Conservation (phyloP, 257 asterid genomes). For the Solanum piurae region DNA sequence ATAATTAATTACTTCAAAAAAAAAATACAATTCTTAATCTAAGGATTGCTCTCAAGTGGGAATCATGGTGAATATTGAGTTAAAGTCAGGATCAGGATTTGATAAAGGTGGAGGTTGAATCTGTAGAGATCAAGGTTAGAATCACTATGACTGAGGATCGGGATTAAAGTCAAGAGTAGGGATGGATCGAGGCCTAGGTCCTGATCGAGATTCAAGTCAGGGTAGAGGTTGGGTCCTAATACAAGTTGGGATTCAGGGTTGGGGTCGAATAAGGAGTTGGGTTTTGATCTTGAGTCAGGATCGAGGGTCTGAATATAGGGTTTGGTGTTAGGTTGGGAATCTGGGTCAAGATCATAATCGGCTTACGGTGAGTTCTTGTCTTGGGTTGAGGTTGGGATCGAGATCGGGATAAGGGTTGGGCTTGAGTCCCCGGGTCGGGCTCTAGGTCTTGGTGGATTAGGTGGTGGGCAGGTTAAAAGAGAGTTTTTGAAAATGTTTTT, state of each 20-base stretch:
- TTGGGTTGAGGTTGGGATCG: neutral
- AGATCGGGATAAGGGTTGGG: neutral
- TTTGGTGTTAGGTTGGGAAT: neutral
- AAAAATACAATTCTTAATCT: too few species aligned
- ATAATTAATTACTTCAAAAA: too few species aligned
- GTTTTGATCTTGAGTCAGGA: neutral
- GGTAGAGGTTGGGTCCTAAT: neutral
- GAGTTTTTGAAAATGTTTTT: too few species aligned
- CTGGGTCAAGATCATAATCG: neutral
- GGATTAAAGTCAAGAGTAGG: neutral
- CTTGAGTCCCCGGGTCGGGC: neutral
- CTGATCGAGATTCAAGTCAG: neutral
- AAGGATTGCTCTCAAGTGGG: neutral
- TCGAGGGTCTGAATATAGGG: fast-evolving
- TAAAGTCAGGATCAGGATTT: neutral
- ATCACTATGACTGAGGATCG: neutral
- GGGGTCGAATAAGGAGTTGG: neutral
- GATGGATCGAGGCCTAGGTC: neutral
- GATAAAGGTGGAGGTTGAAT: neutral
- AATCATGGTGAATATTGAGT: neutral
- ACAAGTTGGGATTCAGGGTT: neutral
- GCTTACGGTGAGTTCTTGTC: neutral
- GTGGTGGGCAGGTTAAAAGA: neutral
- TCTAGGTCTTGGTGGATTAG: neutral
- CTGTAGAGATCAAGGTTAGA: neutral